phyloP scores from a whole-genome alignment of 2,329 filamentous ascomycete species.

The Dothistroma pini region DNA sequence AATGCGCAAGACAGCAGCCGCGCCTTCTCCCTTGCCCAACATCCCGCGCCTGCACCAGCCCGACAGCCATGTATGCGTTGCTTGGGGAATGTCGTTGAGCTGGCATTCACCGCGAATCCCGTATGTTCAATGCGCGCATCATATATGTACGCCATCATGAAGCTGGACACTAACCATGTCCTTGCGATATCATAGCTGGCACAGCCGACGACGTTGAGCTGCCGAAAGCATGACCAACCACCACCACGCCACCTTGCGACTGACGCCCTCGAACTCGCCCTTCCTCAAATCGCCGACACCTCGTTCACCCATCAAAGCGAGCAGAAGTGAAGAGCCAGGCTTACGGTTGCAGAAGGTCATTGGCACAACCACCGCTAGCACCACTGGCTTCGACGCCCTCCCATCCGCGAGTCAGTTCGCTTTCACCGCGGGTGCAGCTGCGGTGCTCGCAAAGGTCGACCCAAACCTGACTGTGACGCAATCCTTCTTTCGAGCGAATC shows the following conservation, averaged over 20 bases:
- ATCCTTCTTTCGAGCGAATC: constrained; percentile 77
- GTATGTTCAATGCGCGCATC: constrained; percentile 7
- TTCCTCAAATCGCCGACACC: constrained; percentile 56
- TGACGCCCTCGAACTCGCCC: constrained; percentile 74
- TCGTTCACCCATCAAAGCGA: constrained; percentile 58
- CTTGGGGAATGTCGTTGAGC: constrained; percentile 11
- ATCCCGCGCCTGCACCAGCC: not conserved
- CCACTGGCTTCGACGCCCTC: constrained; percentile 81
- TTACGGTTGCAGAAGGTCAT: constrained; percentile 80
- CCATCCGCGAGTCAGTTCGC: constrained; percentile 69
- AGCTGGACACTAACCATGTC: not conserved
- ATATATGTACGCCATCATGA: not conserved
- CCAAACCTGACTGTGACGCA: constrained; percentile 63
- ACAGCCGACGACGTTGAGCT: constrained; percentile 20
- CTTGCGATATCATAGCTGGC: constrained; percentile 9
- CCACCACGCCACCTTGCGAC: constrained; percentile 34
- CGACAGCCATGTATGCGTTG: not conserved
- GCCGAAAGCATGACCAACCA: constrained; percentile 19
- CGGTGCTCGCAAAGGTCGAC: constrained; percentile 80
- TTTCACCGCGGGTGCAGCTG: constrained; percentile 88
- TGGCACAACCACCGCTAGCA: constrained; percentile 80
- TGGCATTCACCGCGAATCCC: constrained; percentile 17
- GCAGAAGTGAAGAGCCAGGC: constrained; percentile 41
- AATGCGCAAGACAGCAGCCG: not conserved
- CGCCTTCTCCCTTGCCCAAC: not conserved